phyloP scores from a whole-genome alignment of 2,329 filamentous ascomycete species.

The Alternaria postmessia region DNA sequence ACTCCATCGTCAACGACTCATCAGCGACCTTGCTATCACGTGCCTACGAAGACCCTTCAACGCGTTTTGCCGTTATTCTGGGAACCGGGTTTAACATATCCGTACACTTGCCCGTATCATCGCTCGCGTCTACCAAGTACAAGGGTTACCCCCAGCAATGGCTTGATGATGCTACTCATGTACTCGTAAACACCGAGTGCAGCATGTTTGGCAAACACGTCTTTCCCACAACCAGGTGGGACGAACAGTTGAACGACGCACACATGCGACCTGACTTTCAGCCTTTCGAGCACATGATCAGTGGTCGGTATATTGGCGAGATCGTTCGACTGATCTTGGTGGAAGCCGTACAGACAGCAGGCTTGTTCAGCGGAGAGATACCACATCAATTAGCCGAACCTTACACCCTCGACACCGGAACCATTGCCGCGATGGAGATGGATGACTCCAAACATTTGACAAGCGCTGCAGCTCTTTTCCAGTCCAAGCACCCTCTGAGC shows the following conservation, averaged over 20 bases:
- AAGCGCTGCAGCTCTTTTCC: constrained; percentile 57
- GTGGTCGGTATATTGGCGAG: constrained; percentile 70
- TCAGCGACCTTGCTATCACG: constrained; percentile 68
- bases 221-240: constrained; percentile 68
- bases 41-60: constrained; percentile 67
- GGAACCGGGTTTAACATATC: constrained; percentile 72
- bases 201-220: constrained; percentile 71
- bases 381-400: constrained; percentile 64
- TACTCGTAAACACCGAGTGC: constrained; percentile 71
- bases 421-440: constrained; percentile 65
- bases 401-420: constrained; percentile 67
- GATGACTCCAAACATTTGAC: constrained; percentile 52
- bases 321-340: constrained; percentile 68
- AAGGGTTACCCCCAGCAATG: constrained; percentile 62
- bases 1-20: constrained; percentile 71
- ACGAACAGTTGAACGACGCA: constrained; percentile 65
- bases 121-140: constrained; percentile 65
- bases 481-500: constrained; percentile 60
- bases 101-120: constrained; percentile 65
- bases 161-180: constrained; percentile 65
- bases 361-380: constrained; percentile 65
- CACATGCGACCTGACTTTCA: constrained; percentile 70
- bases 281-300: constrained; percentile 70
- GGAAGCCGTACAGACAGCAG: constrained; percentile 65
- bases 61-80: constrained; percentile 69